Evolutionary conservation across 2,329 filamentous ascomycete genomes (phyloP).

Genomic region (Aspergillus sp.): DNA sequence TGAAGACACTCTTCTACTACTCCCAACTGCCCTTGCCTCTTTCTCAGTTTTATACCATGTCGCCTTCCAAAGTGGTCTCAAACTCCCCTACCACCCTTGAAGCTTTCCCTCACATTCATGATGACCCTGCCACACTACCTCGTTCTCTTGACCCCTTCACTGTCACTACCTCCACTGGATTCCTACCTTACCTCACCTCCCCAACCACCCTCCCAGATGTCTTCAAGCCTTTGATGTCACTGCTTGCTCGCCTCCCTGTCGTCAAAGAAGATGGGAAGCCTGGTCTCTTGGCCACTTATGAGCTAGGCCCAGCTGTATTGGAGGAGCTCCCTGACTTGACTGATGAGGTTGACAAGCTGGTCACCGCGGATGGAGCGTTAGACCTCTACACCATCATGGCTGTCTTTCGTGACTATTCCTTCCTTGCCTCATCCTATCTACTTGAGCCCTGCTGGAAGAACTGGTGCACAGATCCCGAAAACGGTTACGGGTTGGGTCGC

Average conservation of each 20-base stretch:
- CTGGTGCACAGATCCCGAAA: slow-evolving; percentile 56
- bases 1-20: not conserved
- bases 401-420: slow-evolving; percentile 87
- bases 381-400: slow-evolving; percentile 81
- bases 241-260: slow-evolving; percentile 77
- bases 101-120: slow-evolving; percentile 45
- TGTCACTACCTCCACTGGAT: slow-evolving; percentile 48
- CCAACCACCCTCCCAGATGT: slow-evolving; percentile 63
- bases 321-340: slow-evolving; percentile 76
- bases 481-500: slow-evolving; percentile 75
- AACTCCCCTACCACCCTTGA: slow-evolving; percentile 37
- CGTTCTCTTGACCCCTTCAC: slow-evolving; percentile 48
- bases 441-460: slow-evolving; percentile 88
- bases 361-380: slow-evolving; percentile 50
- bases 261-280: slow-evolving; percentile 70
- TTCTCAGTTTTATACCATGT: slow-evolving; percentile 31
- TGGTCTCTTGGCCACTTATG: slow-evolving; percentile 72
- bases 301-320: slow-evolving; percentile 73
- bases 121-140: slow-evolving; percentile 43
- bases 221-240: slow-evolving; percentile 70
- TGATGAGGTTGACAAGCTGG: slow-evolving; percentile 67
- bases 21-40: slow-evolving; percentile 6
- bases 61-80: slow-evolving; percentile 31
- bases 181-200: slow-evolving; percentile 43
- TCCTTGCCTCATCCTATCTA: slow-evolving; percentile 83